phyloP scores from a whole-genome alignment of 2,329 filamentous ascomycete genomes.

The Alternaria arbusti region DNA sequence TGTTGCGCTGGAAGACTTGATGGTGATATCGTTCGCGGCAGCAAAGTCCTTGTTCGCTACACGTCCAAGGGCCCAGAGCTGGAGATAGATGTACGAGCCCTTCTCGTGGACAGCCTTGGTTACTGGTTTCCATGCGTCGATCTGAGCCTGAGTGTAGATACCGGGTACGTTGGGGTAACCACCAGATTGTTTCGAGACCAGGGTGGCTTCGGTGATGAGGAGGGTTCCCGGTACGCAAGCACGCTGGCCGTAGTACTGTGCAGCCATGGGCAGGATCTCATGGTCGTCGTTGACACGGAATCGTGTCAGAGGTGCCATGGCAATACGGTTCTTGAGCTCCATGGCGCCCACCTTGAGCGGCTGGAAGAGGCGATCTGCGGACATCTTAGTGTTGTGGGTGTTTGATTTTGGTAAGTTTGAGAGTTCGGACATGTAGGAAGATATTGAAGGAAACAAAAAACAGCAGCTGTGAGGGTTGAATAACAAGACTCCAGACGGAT shows the following conservation, averaged over 20 bases:
- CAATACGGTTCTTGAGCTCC: constrained; percentile 43
- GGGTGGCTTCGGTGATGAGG: constrained; percentile 65
- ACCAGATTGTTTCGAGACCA: constrained; percentile 56
- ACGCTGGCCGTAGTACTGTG: constrained; percentile 63
- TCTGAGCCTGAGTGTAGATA: constrained; percentile 57
- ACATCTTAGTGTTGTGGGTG: constrained; percentile 23
- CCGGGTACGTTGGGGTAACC: constrained; percentile 62
- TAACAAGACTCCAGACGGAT: not conserved
- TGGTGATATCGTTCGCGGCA: constrained; percentile 42
- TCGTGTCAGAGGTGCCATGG: constrained; percentile 48
- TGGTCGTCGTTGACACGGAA: constrained; percentile 57
- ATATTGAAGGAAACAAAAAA: not conserved
- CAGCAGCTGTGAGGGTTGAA: not conserved
- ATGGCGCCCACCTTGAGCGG: constrained; percentile 45
- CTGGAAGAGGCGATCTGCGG: constrained; percentile 40
- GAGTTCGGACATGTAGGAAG: not conserved
- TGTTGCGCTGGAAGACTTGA: constrained; percentile 43
- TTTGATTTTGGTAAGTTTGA: not conserved
- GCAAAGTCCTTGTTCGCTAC: constrained; percentile 52
- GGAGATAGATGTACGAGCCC: constrained; percentile 65
- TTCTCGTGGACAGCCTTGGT: constrained; percentile 69
- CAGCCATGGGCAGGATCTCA: constrained; percentile 51
- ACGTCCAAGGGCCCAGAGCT: constrained; percentile 68
- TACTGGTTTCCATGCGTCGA: constrained; percentile 66
- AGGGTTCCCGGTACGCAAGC: constrained; percentile 61